Evolutionary conservation across 305 asterid genomes (phyloP), one percentile per base, ranked within the genome.

Genomic region (Rubia peregrina): DNA sequence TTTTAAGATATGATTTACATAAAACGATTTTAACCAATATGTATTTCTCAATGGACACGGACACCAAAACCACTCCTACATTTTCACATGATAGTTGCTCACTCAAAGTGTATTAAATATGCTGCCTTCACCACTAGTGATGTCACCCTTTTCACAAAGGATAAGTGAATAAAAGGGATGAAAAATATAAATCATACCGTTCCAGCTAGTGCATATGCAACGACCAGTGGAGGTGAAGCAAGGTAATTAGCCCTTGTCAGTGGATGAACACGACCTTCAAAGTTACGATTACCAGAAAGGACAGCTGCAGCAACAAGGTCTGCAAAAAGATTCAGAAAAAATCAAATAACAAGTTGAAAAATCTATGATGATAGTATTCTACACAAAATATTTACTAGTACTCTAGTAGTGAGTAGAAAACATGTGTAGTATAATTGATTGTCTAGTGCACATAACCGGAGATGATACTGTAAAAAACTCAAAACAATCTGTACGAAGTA

Each of bases 181-280:
- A 0, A 17, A 68, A 33, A 8, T 7, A 0, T 4, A 14, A 7
- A 44, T 16, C 78, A 51, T 87, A 91, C 97, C 89, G 95, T 91
- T 83, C 95, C 96, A 53, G 96, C 95, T 77, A 91, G 95, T 61
- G 97, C 97, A 79, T 89, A 91, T 42, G 97, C 96, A 70, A 91
- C 85, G 75, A 89, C 97, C 73, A 91, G 70, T 0, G 96, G 97
- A 53, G 96, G 96, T 42, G 96, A 91, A 68, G 91, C 95, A 46
- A 89, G 96, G 81, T 89, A 87, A 75, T 91, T 91, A 22, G 97
- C 97, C 79, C 97, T 83, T 63, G 97, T 91, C 70, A 89, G 79
- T 5, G 97, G 89, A 83, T 91, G 97, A 71, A 91, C 95, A 78
- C 96, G 95, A 17, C 97, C 96, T 83, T 91, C 97, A 26, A 91